Conservation (phyloP, 179 eudicot species). For the Camellia oleifera region DNA sequence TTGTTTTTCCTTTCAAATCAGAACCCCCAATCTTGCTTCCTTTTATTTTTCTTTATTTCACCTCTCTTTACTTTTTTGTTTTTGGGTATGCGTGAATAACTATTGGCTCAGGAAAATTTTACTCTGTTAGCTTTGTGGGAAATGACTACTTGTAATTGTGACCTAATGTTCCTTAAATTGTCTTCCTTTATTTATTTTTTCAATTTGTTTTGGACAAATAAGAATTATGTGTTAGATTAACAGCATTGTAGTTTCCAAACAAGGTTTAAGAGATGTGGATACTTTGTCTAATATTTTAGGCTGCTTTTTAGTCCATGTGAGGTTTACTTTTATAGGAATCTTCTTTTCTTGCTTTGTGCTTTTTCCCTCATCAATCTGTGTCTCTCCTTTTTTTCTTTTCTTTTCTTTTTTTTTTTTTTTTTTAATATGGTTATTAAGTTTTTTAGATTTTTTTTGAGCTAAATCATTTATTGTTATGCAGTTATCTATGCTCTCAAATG, state of each 20-base stretch:
- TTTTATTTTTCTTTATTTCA: neutral
- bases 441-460: neutral
- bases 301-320: constrained; percentile 24
- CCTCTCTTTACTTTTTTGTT: neutral
- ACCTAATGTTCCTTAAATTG: neutral
- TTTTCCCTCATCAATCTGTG: constrained; percentile 11
- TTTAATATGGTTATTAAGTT: neutral
- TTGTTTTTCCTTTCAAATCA: too few species aligned
- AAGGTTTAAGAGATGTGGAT: neutral
- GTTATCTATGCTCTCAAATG: constrained; percentile 9
- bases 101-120: neutral
- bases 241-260: too few species aligned
- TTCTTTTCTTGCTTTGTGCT: constrained; percentile 34
- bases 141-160: neutral
- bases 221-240: neutral
- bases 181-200: neutral
- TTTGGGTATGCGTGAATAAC: neutral
- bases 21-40: too few species aligned
- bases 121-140: neutral
- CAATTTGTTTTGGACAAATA: neutral
- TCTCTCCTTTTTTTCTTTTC: neutral
- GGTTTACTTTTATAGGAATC: constrained; percentile 31
- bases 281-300: neutral
- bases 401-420: neutral
- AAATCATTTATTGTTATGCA: neutral